These are phyloP conservation scores for Huntiella decipiens DNA, from an alignment of 2,329 filamentous ascomycete species.

Conservation along the genomic window DNA sequence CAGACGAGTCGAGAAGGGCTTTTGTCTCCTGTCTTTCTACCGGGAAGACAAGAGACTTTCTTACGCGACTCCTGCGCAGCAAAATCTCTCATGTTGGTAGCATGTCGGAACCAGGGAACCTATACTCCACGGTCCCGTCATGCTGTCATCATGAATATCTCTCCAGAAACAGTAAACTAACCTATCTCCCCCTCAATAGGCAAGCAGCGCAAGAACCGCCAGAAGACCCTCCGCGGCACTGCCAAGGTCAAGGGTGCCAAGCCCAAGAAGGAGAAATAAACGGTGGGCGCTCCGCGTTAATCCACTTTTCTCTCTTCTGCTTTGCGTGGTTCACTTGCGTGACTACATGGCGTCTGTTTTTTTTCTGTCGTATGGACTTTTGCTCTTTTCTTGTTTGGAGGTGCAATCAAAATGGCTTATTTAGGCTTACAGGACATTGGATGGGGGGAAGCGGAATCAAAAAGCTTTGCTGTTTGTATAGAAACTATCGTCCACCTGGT, in stretches of 20 bases:
- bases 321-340: slow-evolving; percentile 4
- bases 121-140: background rate
- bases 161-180: background rate
- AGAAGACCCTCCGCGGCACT: slow-evolving; percentile 95
- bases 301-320: slow-evolving; percentile 2
- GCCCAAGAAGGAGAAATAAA: slow-evolving; percentile 87
- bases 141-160: background rate
- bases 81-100: background rate
- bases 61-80: slow-evolving; percentile 2
- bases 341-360: background rate
- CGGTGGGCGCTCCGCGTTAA: slow-evolving; percentile 15
- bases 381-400: background rate
- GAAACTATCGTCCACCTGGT: background rate
- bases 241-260: slow-evolving; percentile 94
- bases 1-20: slow-evolving; percentile 11
- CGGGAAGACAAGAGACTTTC: slow-evolving; percentile 12
- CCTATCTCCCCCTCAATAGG: slow-evolving; percentile 34
- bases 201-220: slow-evolving; percentile 99
- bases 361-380: background rate
- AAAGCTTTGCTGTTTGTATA: background rate
- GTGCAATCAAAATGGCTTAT: background rate
- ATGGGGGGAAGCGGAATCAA: background rate
- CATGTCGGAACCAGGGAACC: background rate
- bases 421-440: background rate
- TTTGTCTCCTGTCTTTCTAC: slow-evolving; percentile 8